Percentiles rank a stretch among this genome's conserved stretches.
These are phyloP conservation scores for Amyloporia xantha DNA, from an alignment of 768 basidiomycete genomes.

Conservation along the genomic window DNA sequence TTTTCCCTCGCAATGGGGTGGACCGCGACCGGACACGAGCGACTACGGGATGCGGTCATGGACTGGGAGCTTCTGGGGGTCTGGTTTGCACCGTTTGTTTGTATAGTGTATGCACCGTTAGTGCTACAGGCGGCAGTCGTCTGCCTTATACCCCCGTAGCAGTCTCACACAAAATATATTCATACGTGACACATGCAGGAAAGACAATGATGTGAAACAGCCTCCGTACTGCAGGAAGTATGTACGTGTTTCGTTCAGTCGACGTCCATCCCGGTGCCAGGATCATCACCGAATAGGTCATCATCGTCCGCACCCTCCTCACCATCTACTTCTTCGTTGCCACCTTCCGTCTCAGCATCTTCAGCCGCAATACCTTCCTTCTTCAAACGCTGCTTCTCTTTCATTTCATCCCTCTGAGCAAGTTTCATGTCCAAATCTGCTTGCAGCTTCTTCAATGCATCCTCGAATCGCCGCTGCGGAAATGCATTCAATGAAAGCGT, in stretches of 20 bases:
- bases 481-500: not conserved
- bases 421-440: conserved; percentile 83
- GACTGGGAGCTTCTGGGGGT: conserved; percentile 75
- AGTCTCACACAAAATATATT: not conserved
- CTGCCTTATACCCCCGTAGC: conserved; percentile 33
- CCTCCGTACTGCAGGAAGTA: too few species aligned
- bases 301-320: conserved; percentile 23
- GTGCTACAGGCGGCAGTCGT: conserved; percentile 65
- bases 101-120: conserved; percentile 71
- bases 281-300: conserved; percentile 26
- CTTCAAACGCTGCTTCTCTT: conserved; percentile 63
- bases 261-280: conserved; percentile 22
- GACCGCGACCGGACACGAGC: conserved; percentile 40
- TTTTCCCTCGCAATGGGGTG: conserved; percentile 48
- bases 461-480: conserved; percentile 83
- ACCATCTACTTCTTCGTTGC: conserved; percentile 31
- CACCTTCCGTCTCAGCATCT: conserved; percentile 37
- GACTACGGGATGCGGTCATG: conserved; percentile 50
- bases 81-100: conserved; percentile 81
- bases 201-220: not conserved
- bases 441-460: conserved; percentile 81
- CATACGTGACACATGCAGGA: not conserved
- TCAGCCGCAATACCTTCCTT: conserved; percentile 54
- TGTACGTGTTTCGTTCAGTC: conserved; percentile 17
- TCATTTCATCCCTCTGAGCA: conserved; percentile 72